Base-by-base conservation (phyloP, 2,329 filamentous ascomycete species). In the Phyllosticta citribraziliensis region DNA sequence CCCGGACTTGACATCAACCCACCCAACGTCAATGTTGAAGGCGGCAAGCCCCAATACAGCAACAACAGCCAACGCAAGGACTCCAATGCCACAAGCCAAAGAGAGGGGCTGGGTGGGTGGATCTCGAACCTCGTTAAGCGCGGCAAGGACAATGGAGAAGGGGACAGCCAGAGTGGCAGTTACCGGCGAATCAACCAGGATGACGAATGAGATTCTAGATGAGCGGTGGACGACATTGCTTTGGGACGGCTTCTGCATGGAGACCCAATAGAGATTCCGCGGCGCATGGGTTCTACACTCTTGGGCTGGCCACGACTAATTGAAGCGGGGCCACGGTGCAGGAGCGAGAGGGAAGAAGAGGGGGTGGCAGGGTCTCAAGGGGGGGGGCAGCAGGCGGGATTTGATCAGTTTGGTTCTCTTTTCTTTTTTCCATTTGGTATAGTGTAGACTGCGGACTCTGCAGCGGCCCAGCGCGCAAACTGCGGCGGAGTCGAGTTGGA, bases 1-100 rank as follows among this genome's bases (percentile, higher is more conserved):
- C 91, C 91, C 0, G 87, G 88, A 9, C 80, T 97, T 61, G 85
- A 91, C 67, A 88, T 97, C 61, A 86, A 95, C 51, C 88, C 90
- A 5, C 89, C 91, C 1, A 80, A 84, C 56, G 79, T 89, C 2
- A 73, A 76, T 27, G 74, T 79, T 52, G 72, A 76, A 51, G 79
- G 80, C 63, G 79, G 79, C 59, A 84, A 82, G 70, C 73, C 78
- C 11, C 72, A 76, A 55, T 70, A 75, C 58, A 63, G 65, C 25
- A 64, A 66, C 57, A 51, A 60, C 25, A 63, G 67, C 11, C 63
- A 67, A 40, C 58, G 67, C 17, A 69, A 67, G 55, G 65, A 67
- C 3, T 69, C 69, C 56, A 40, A 40, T 17, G 33, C 33, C 11
- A 65, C 65, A 55, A 69, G 67, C 62, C 69, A 66, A 65, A 70